These are phyloP conservation scores for Aquilaria agallochum DNA, from an alignment of 441 rosid species.

Conservation along the genomic window DNA sequence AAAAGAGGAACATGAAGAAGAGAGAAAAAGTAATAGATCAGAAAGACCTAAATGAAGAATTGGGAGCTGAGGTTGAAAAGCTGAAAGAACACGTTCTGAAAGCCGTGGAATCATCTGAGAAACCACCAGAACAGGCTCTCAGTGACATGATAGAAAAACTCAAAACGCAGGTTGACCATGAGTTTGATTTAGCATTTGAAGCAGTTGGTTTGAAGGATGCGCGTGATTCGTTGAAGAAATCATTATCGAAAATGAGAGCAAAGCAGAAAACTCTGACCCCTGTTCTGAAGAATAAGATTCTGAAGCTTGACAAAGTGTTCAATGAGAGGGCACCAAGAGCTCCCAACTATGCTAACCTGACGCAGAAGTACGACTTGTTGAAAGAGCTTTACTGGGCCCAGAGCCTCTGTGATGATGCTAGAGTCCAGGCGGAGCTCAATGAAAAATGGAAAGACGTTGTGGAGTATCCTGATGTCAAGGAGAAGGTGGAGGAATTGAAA, in stretches of 20 bases:
- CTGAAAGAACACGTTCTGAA: conserved; percentile 59
- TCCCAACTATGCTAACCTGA: conserved; percentile 55
- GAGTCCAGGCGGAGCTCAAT: conserved; percentile 49
- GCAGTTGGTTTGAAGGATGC: conserved; percentile 58
- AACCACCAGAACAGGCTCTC: conserved; percentile 44
- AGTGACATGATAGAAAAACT: conserved; percentile 65
- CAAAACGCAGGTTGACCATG: conserved; percentile 66
- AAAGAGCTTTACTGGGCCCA: conserved; percentile 61
- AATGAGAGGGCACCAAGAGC: conserved; percentile 42
- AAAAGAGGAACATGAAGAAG: conserved; percentile 68
- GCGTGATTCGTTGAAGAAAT: conserved; percentile 38
- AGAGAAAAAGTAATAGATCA: conserved; percentile 34
- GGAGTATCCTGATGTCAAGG: conserved; percentile 50
- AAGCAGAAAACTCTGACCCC: conserved; percentile 61
- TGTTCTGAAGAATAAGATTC: conserved; percentile 48
- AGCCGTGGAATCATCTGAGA: conserved; percentile 58
- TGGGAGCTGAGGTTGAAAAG: conserved; percentile 60
- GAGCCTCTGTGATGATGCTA: conserved; percentile 35
- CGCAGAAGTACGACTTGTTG: conserved; percentile 67
- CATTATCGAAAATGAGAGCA: conserved; percentile 44
- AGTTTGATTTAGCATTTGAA: conserved; percentile 59
- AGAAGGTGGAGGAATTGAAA: conserved; percentile 58
- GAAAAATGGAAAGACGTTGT: conserved; percentile 56
- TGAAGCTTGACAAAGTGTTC: conserved; percentile 63
- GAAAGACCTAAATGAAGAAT: conserved; percentile 32